phyloP scores from a whole-genome alignment of 352 stramenopile species.

The Globisporangium ultimum region DNA sequence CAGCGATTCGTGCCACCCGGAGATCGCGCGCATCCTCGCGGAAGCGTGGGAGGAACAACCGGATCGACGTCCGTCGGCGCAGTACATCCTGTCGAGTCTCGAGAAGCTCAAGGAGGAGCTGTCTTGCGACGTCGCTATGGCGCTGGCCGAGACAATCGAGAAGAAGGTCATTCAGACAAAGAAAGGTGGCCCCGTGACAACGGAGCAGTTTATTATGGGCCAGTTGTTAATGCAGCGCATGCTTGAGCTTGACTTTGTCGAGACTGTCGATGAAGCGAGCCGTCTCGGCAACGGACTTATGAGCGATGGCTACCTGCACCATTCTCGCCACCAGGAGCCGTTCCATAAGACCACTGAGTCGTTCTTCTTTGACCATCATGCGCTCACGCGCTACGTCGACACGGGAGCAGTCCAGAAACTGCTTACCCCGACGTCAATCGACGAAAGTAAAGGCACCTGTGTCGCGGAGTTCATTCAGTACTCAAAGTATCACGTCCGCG shows the following conservation, averaged over 20 bases:
- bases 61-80: constrained; percentile 44
- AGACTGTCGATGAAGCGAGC: constrained; percentile 41
- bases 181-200: constrained; percentile 18
- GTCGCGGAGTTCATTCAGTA: constrained; percentile 9
- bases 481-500: not conserved
- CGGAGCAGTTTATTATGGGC: constrained; percentile 29
- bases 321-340: constrained; percentile 35
- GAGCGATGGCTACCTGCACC: constrained; percentile 64
- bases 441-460: constrained; percentile 3
- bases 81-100: constrained; percentile 40
- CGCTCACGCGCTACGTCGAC: constrained; percentile 21
- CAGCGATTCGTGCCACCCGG: constrained; percentile 24
- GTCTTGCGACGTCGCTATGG: constrained; percentile 29
- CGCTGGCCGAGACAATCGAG: constrained; percentile 31
- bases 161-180: constrained; percentile 22
- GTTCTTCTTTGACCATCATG: constrained; percentile 45
- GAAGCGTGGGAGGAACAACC: constrained; percentile 50
- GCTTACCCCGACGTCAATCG: constrained; percentile 6
- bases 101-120: constrained; percentile 50
- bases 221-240: constrained; percentile 60
- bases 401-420: constrained; percentile 15
- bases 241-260: constrained; percentile 52
- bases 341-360: constrained; percentile 49
- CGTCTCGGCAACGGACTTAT: constrained; percentile 60
- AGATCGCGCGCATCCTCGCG: constrained; percentile 44